Evolutionary conservation across 2,329 filamentous ascomycete genomes (phyloP), one percentile per base, ranked within the genome.

Genomic region (Talaromyces funiculosus): DNA sequence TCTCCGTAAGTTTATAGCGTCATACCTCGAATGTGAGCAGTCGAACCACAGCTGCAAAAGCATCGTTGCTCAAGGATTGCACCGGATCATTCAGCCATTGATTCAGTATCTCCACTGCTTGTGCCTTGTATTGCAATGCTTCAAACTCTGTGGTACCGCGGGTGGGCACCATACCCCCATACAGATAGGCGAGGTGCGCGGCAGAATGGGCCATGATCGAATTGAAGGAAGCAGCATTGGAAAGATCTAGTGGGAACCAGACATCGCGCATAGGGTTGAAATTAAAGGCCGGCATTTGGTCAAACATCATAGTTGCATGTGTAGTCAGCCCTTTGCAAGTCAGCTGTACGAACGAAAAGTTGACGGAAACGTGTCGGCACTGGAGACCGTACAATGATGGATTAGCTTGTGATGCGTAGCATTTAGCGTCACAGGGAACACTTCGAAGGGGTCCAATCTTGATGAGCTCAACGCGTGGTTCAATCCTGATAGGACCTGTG

Each of bases 181-280:
- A 71, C 57, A 75, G 67, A 3, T 73, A 67, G 35, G 72, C 67
- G 1, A 77, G 61, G 51, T 77, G 75, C 0, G 74, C 73, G 1
- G 75, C 75, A 1, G 75, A 72, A 59, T 77, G 75, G 0, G 75
- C 75, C 73, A 77, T 75, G 42, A 76, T 71, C 18, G 69, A 70
- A 42, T 77, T 75, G 63, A 77, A 77, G 0, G 74, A 75, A 4
- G 75, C 73, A 1, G 73, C 68, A 57, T 77, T 77, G 4, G 75
- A 77, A 16, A 77, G 64, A 49, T 77, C 75, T 2, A 77, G 62
- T 0, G 75, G 74, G 26, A 75, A 66, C 72, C 73, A 77, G 31
- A 77, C 72, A 49, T 77, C 74, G 14, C 70, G 71, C 71, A 77
- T 75, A 0, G 75, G 70, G 59, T 75, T 74, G 53, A 77, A 76